Conservation (phyloP, 306 rosid genomes). For the Corylus avellana region DNA sequence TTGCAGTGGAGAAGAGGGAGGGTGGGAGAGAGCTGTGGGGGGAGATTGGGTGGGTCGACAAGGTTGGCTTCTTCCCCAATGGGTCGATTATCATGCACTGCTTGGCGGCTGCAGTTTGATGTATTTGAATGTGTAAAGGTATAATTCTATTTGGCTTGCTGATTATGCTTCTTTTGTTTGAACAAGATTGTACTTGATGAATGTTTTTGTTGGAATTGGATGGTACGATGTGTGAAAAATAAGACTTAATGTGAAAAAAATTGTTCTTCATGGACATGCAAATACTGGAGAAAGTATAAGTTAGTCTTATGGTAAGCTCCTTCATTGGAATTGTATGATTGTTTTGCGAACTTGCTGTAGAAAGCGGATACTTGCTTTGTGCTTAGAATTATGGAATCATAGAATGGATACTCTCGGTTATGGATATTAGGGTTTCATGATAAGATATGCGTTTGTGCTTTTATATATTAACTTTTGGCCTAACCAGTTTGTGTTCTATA, state of each 20-base stretch:
- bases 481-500: neutral
- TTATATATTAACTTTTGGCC: neutral
- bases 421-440: neutral
- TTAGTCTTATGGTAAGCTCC: neutral
- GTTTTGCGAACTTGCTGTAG: neutral
- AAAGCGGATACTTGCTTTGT: neutral
- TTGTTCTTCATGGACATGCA: no score
- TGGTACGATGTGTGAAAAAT: no score
- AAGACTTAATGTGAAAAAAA: no score
- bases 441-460: neutral
- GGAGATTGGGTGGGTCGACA: slow-evolving; percentile 43
- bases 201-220: neutral
- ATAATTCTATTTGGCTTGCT: neutral
- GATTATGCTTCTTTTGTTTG: neutral
- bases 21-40: slow-evolving; percentile 45
- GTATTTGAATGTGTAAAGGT: slow-evolving; percentile 14
- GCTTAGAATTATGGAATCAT: neutral
- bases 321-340: neutral
- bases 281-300: no score
- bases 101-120: slow-evolving; percentile 48
- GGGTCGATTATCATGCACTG: slow-evolving; percentile 65
- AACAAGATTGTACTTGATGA: neutral
- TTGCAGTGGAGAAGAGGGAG: slow-evolving; percentile 41
- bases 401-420: neutral
- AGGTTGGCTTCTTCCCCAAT: slow-evolving; percentile 46